phyloP scores from a whole-genome alignment of 768 basidiomycete species.

The Lanmaoa rubissima region DNA sequence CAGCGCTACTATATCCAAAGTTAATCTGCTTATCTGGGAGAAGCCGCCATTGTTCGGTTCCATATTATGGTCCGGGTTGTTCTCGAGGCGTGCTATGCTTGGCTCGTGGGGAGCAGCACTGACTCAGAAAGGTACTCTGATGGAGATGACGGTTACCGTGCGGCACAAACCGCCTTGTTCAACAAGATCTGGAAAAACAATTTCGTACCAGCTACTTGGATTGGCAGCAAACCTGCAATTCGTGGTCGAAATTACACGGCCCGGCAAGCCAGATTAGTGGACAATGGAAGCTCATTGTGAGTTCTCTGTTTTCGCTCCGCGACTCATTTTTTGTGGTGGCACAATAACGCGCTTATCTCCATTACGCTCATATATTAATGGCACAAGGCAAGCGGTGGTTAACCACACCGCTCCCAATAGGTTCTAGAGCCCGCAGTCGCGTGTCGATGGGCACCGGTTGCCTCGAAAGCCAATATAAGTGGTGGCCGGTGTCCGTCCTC shows the following conservation, averaged over 20 bases:
- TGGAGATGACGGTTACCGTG: constrained; percentile 22
- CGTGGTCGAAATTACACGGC: neutral
- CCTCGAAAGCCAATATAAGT: constrained; percentile 4
- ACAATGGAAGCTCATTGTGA: neutral
- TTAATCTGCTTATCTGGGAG: no score
- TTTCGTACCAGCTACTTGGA: constrained; percentile 33
- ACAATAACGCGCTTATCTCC: constrained; percentile 8
- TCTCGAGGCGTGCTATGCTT: neutral
- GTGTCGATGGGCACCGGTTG: neutral
- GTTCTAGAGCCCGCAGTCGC: neutral
- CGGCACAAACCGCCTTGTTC: neutral
- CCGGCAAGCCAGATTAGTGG: neutral
- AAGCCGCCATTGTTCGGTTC: neutral
- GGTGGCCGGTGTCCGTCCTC: neutral
- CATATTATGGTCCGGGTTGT: neutral
- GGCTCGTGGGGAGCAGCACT: neutral
- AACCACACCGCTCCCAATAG: constrained; percentile 1
- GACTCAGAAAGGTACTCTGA: constrained; percentile 6
- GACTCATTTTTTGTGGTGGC: neutral
- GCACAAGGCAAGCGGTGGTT: constrained; percentile 16
- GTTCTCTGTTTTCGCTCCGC: neutral
- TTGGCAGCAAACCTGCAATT: constrained; percentile 27
- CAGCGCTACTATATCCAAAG: no score
- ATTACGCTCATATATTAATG: constrained; percentile 4
- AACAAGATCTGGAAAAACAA: constrained; percentile 1